These are phyloP conservation scores for Solanum pennellii DNA, from an alignment of 257 asterid genomes.

Conservation along the genomic window DNA sequence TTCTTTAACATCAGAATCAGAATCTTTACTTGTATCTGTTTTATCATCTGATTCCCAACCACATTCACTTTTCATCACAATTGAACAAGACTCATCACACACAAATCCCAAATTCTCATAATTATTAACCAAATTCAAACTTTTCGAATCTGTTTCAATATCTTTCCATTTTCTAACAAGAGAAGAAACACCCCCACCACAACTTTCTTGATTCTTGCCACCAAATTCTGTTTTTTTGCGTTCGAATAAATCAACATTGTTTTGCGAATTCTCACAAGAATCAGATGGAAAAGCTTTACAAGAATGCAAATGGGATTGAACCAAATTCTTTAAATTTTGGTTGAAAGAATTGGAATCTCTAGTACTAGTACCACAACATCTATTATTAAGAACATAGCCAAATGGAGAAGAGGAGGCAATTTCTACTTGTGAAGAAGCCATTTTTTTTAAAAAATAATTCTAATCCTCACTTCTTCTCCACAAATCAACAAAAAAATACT, in stretches of 20 bases:
- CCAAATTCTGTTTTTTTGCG: slow-evolving; percentile 15
- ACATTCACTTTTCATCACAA: slow-evolving; percentile 2
- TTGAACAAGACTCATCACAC: neutral
- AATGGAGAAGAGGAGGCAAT: slow-evolving; percentile 19
- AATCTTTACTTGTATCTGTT: slow-evolving; percentile 31
- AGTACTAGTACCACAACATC: neutral
- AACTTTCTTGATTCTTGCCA: neutral
- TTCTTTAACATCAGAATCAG: slow-evolving; percentile 34
- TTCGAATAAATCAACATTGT: slow-evolving; percentile 35
- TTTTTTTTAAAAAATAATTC: neutral
- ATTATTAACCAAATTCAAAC: neutral
- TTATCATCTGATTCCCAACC: slow-evolving; percentile 57
- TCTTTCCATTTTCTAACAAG: slow-evolving; percentile 67
- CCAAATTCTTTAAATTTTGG: slow-evolving; percentile 23
- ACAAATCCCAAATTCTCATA: neutral
- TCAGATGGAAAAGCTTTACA: slow-evolving; percentile 8
- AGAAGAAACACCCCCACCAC: slow-evolving; percentile 61
- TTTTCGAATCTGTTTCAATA: slow-evolving; percentile 38
- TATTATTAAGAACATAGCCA: slow-evolving; percentile 4
- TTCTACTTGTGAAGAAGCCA: slow-evolving; percentile 35
- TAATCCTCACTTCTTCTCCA: neutral
- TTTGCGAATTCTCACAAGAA: neutral
- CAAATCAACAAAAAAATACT: neutral
- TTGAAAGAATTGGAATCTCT: slow-evolving; percentile 7
- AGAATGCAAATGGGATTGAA: slow-evolving; percentile 11